A percentile compares a stretch with the other conserved stretches of the same genome.
These are phyloP conservation scores for Cenchrus fungigraminus DNA, from an alignment of 176 grass and related monocot genomes.

Conservation along the genomic window DNA sequence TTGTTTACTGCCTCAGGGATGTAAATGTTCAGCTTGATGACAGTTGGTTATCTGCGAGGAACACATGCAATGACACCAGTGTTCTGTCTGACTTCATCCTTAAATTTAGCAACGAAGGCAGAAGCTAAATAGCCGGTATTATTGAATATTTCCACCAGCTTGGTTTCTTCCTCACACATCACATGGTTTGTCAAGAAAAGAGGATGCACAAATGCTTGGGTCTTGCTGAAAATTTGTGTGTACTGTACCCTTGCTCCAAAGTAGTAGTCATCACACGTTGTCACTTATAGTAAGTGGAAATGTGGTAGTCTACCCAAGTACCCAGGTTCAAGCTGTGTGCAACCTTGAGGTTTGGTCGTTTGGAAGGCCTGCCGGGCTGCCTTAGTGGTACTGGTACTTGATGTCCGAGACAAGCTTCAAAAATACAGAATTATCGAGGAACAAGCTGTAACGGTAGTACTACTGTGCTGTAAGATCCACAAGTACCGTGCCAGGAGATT, in stretches of 20 bases:
- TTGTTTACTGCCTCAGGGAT: slow-evolving; percentile 54
- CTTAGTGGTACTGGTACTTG: neutral
- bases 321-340: neutral
- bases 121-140: slow-evolving; percentile 49
- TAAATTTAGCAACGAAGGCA: slow-evolving; percentile 50
- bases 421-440: no score
- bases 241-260: neutral
- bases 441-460: neutral
- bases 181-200: neutral
- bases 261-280: neutral
- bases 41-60: slow-evolving; percentile 73
- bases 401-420: no score
- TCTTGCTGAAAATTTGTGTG: neutral
- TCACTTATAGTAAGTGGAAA: neutral
- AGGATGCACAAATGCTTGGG: neutral
- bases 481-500: slow-evolving; percentile 1
- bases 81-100: slow-evolving; percentile 69
- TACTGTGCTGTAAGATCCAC: neutral
- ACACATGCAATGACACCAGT: slow-evolving; percentile 66
- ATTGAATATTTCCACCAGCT: neutral
- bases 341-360: neutral
- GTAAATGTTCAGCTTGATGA: slow-evolving; percentile 68
- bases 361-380: neutral
- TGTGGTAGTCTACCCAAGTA: neutral
- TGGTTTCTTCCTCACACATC: neutral